Evolutionary conservation across 1,284 basidiomycete genomes (phyloP).

Genomic region (Ustilago cynodontis): DNA sequence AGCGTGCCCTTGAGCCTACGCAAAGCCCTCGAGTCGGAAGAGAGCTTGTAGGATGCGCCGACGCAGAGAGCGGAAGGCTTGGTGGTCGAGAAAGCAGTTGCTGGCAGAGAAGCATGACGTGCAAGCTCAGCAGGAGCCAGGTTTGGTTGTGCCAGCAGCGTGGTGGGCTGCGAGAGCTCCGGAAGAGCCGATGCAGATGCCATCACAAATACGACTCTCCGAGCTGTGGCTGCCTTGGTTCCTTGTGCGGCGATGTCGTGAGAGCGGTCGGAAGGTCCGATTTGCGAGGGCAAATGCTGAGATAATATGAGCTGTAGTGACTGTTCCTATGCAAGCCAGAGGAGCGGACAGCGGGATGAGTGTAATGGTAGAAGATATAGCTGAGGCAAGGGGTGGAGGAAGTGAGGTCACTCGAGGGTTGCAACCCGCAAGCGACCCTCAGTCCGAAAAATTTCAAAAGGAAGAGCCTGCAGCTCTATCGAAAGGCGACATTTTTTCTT

Average conservation of each 20-base stretch:
- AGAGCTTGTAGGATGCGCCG: conserved; percentile 52
- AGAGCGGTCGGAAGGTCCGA: not conserved
- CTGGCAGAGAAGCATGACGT: conserved; percentile 35
- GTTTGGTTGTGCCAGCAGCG: conserved; percentile 35
- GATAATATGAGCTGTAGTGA: not conserved
- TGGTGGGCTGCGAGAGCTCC: conserved; percentile 39
- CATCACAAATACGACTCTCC: conserved; percentile 19
- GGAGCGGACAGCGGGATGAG: no score
- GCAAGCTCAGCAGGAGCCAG: conserved; percentile 31
- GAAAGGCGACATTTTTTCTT: conserved; percentile 13
- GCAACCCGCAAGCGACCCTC: not conserved
- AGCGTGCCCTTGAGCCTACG: conserved; percentile 44
- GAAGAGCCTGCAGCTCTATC: not conserved
- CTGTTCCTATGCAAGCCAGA: no score
- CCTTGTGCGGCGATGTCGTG: not conserved
- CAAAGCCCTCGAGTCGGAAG: conserved; percentile 28
- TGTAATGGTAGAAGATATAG: no score
- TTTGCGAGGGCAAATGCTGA: not conserved
- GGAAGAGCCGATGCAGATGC: conserved; percentile 33
- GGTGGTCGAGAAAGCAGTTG: conserved; percentile 25
- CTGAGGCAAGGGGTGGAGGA: not conserved
- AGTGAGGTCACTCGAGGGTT: not conserved
- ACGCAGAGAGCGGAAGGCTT: conserved; percentile 33
- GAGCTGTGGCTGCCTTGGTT: not conserved
- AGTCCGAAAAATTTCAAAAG: conserved; percentile 27